Conservation (phyloP, 768 basidiomycete species). For the Leccinum disarticulatum region DNA sequence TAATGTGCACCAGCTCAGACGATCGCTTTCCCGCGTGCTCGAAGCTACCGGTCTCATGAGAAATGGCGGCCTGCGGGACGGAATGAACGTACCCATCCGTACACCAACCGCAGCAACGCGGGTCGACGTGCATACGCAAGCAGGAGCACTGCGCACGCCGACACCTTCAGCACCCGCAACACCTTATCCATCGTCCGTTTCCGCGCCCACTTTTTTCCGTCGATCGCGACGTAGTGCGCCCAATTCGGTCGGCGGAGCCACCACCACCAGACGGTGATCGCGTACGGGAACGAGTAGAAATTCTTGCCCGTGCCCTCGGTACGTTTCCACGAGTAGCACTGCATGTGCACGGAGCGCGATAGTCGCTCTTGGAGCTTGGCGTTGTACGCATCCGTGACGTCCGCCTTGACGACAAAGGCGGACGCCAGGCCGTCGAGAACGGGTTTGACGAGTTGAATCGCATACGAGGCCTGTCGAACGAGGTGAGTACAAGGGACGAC, state of each 20-base stretch:
- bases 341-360: constrained; percentile 22
- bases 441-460: constrained; percentile 31
- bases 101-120: constrained; percentile 3
- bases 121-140: constrained; percentile 10
- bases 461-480: constrained; percentile 26
- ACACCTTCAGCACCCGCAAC: constrained; percentile 3
- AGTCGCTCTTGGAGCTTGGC: constrained; percentile 18
- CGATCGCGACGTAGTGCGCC: constrained; percentile 36
- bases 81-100: constrained; percentile 5
- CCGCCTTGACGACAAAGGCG: constrained; percentile 24
- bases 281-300: constrained; percentile 42
- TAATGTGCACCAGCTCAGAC: not conserved
- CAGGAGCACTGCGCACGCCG: not conserved
- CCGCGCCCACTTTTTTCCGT: constrained; percentile 39
- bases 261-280: constrained; percentile 33
- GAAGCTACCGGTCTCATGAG: constrained; percentile 8
- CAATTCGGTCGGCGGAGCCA: constrained; percentile 36
- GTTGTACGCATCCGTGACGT: constrained; percentile 31
- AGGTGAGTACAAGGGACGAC: not conserved
- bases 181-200: constrained; percentile 5
- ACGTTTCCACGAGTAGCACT: constrained; percentile 44
- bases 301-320: constrained; percentile 37
- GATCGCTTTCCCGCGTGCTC: not conserved
- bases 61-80: not conserved
- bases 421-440: constrained; percentile 24